Base-by-base conservation (phyloP, 306 rosid species). In the Quercus glauca region DNA sequence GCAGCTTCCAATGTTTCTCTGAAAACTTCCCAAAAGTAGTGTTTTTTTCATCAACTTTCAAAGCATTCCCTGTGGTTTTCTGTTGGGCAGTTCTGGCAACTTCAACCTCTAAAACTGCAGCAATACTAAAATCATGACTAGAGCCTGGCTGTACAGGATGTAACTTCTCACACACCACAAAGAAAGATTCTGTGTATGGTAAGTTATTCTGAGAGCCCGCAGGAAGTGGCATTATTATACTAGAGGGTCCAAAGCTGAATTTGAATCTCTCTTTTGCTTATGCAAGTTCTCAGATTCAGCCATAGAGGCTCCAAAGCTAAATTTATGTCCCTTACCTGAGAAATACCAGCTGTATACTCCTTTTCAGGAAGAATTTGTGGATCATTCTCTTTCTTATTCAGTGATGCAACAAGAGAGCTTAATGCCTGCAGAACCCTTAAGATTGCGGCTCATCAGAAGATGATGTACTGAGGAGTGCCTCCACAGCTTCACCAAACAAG, bases 391-490 rank as follows among this genome's bases (percentile, higher is more conserved):
- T 86, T 87, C 86, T 87, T 86, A 61, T 80, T 76, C 79, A 89
- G 74, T 35, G 89, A 87, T 31, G 88, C 76, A 73, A 94, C 91
- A 72, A 94, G 93, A 76, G 97, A 91, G 86, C 97, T 94, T 80
- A 94, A 80, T 60, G 98, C 97, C 85, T 89, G 98, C 81, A 91
- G 83, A 88, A 92, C 98, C 85, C 98, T 92, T 83, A 94, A 89
- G 77, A 94, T 92, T 45, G 98, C 91, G 53, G 98, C 92, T 65
- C 98, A 79, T 90, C 93, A 84, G 97, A 88, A 69, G 97, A 91
- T 71, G 92, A 58, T 35, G 97, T 88, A 84, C 90, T 87, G 55
- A 94, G 93, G 61, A 94, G 97, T 67, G 93, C 92, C 81, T 89
- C 88, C 83, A 91, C 88, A 35, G 97, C 87, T 83, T 88, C 90